Evolutionary conservation across 2,329 filamentous ascomycete genomes (phyloP).

Genomic region (Diaporthe citriasiana): DNA sequence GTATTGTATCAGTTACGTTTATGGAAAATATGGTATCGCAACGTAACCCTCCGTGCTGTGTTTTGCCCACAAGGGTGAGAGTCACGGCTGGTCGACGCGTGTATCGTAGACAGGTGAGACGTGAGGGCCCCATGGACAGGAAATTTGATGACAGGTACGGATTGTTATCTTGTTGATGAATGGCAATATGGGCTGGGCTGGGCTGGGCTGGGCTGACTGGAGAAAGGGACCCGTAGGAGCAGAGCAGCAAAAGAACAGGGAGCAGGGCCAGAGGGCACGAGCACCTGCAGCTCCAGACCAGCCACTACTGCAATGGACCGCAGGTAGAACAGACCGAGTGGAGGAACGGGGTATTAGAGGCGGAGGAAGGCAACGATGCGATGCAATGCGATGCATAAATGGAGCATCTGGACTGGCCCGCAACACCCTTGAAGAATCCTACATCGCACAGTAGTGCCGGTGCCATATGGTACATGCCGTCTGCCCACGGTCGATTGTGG

Average conservation of each 20-base stretch:
- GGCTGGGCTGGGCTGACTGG: conserved; percentile 31
- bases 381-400: conserved; percentile 41
- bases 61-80: neutral
- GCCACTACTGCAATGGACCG: conserved; percentile 41
- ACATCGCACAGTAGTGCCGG: conserved; percentile 20
- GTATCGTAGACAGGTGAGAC: neutral
- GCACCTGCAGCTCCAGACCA: conserved; percentile 39
- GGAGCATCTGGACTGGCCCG: conserved; percentile 33
- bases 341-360: conserved; percentile 35
- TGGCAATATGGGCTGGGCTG: conserved; percentile 11
- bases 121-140: conserved; percentile 2
- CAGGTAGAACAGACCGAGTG: conserved; percentile 41
- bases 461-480: conserved; percentile 21
- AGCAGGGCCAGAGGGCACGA: conserved; percentile 18
- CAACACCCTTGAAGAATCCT: conserved; percentile 7
- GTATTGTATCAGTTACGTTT: neutral
- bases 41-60: neutral
- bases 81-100: too few species aligned
- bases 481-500: conserved; percentile 15
- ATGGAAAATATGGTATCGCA: neutral
- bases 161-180: neutral
- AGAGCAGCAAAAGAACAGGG: neutral
- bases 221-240: neutral
- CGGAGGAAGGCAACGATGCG: conserved; percentile 35
- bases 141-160: neutral